A percentile compares a stretch with the other conserved stretches of the same genome.
These are phyloP conservation scores for Pichia terricola DNA, from an alignment of 1,139 yeast genomes.

Conservation along the genomic window DNA sequence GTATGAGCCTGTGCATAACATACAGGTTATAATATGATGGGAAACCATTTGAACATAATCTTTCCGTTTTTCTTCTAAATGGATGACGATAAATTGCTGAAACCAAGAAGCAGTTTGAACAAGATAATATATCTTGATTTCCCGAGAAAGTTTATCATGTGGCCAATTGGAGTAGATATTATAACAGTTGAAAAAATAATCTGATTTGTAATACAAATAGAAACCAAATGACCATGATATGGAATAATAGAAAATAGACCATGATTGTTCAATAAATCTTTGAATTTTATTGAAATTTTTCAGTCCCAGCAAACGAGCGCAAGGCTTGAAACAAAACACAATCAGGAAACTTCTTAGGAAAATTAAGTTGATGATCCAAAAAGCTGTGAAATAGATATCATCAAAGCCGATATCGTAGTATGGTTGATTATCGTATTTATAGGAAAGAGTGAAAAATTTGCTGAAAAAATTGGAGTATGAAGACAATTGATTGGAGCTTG, in stretches of 20 bases:
- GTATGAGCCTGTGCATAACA: conserved; percentile 64
- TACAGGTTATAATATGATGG: conserved; percentile 76
- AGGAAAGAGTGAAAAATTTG: conserved; percentile 43
- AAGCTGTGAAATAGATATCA: conserved; percentile 47
- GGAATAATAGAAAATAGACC: conserved; percentile 61
- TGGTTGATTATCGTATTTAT: conserved; percentile 27
- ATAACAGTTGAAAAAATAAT: conserved; percentile 51
- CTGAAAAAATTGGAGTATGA: conserved; percentile 1
- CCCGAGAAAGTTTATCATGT: conserved; percentile 39
- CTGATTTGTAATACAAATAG: conserved; percentile 45
- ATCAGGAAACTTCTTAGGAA: conserved; percentile 53
- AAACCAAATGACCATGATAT: conserved; percentile 50
- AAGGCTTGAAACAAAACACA: conserved; percentile 48
- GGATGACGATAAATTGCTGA: conserved; percentile 67
- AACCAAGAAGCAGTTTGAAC: conserved; percentile 70
- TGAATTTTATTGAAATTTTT: conserved; percentile 41
- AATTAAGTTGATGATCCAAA: conserved; percentile 48
- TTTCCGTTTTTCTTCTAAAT: conserved; percentile 70
- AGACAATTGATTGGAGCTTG: too few relatives aligned
- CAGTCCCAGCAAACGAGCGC: conserved; percentile 44
- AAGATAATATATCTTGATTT: conserved; percentile 64
- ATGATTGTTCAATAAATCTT: conserved; percentile 81
- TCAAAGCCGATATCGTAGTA: conserved; percentile 45
- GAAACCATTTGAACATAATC: conserved; percentile 81
- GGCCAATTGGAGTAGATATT: conserved; percentile 72